Evolutionary conservation across 1,284 basidiomycete genomes (phyloP).

Genomic region (Dichomitus squalens): DNA sequence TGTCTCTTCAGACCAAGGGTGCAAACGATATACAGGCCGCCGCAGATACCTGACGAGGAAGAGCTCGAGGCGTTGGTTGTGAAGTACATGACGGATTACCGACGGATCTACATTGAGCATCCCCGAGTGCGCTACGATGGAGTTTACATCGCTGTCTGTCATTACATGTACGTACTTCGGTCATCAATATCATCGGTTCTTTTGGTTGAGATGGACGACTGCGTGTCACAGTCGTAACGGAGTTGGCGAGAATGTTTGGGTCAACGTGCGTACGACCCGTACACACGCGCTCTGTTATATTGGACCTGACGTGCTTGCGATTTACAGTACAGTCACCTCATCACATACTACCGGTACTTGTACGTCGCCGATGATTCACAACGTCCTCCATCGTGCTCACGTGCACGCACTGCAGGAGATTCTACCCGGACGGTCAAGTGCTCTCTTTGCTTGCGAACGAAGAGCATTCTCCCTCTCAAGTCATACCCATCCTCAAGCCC

Average conservation of each 20-base stretch:
- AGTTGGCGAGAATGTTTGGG: slow-evolving; percentile 80
- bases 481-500: slow-evolving; percentile 80
- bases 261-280: slow-evolving; percentile 58
- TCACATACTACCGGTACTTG: slow-evolving; percentile 87
- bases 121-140: slow-evolving; percentile 85
- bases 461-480: slow-evolving; percentile 69
- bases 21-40: slow-evolving; percentile 67
- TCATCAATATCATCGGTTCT: slow-evolving; percentile 5
- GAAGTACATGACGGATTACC: slow-evolving; percentile 63
- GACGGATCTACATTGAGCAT: slow-evolving; percentile 79
- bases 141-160: slow-evolving; percentile 88
- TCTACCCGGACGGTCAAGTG: slow-evolving; percentile 86
- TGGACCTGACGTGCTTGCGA: not conserved
- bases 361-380: slow-evolving; percentile 37
- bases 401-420: slow-evolving; percentile 61
- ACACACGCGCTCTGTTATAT: not conserved
- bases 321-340: slow-evolving; percentile 64
- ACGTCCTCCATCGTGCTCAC: not conserved
- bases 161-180: slow-evolving; percentile 65
- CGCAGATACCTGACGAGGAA: slow-evolving; percentile 61
- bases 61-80: slow-evolving; percentile 50
- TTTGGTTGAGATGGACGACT: slow-evolving; percentile 4
- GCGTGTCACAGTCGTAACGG: slow-evolving; percentile 63
- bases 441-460: slow-evolving; percentile 89
- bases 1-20: slow-evolving; percentile 16